Evolutionary conservation across 116 monocot genomes (phyloP), one percentile per base, ranked within the genome.

Genomic region (Iris pallida): DNA sequence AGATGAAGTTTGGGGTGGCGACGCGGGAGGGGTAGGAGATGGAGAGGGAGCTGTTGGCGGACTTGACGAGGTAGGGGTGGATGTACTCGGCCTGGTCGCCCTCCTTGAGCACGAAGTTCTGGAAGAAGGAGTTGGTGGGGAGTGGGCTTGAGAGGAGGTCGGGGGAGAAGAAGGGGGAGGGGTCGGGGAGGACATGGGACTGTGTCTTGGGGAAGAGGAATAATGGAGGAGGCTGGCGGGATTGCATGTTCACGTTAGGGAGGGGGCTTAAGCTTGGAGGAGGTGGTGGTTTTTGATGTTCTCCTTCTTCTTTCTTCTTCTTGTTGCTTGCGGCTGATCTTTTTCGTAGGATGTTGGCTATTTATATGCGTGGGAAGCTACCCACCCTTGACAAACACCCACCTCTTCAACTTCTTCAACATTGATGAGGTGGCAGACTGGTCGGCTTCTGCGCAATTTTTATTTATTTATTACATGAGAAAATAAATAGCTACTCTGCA

Each of bases 51-150:
- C 71, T 56, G 67, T 49, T 3, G 56, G 72, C 16, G 73, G 80
- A 73, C 43, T 78, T 73, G 87, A 91, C 61, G 78, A 85, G 84
- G 75, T 91, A 88, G n/a, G 1, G 91, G 67, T 91, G 91, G 75
- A 91, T 91, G 82, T 84, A 91, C 68, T 91, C 91, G 0, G 91
- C 79, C 54, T 93, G 93, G 69, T 83, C 82, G 51, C 86, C 86
- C 49, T 82, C 78, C 4, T 82, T 87, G 55, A 93, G 82, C 42
- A 46, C 65, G 73, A 85, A 85, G 83, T 94, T 94, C 60, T 94
- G 94, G 90, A 94, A 94, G 90, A 94, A 94, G 72, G 90, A 90
- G 71, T 94, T 94, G 42, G 94, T 94, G 68, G 94, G 94, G 62
- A 94, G 87, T n/a, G 90, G 85, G 72, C 88, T 69, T 55, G 89